A percentile compares a stretch with the other conserved stretches of the same genome.
These are phyloP conservation scores for Naganishia sp. DNA, from an alignment of 1,284 basidiomycete genomes.

Conservation along the genomic window DNA sequence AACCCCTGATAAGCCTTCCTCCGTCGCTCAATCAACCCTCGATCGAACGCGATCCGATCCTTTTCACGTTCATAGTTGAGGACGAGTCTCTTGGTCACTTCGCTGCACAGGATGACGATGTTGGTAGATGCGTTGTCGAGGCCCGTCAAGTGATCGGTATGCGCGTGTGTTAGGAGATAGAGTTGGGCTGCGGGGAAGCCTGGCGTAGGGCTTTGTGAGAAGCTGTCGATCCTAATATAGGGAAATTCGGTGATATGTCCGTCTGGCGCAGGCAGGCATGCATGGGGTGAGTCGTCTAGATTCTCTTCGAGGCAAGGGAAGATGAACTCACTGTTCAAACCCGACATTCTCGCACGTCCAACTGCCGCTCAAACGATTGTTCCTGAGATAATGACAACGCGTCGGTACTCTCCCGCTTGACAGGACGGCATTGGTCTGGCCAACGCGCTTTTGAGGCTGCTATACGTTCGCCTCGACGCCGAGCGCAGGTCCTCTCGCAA, in stretches of 20 bases:
- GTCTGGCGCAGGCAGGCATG: slow-evolving; percentile 34
- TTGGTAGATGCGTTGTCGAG: slow-evolving; percentile 41
- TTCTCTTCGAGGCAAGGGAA: background rate
- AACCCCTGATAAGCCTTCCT: slow-evolving; percentile 68
- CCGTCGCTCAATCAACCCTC: slow-evolving; percentile 61
- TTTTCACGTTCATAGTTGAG: slow-evolving; percentile 69
- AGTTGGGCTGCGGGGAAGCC: slow-evolving; percentile 60
- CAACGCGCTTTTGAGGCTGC: no score
- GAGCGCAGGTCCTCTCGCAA: no score
- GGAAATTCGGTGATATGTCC: slow-evolving; percentile 60
- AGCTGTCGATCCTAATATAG: slow-evolving; percentile 74
- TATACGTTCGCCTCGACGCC: no score
- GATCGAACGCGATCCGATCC: slow-evolving; percentile 58
- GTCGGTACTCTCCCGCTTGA: no score
- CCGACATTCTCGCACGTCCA: slow-evolving; percentile 1
- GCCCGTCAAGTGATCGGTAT: slow-evolving; percentile 67
- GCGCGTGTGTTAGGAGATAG: slow-evolving; percentile 77
- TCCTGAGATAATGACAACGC: no score
- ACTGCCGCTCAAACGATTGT: no score
- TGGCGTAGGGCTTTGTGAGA: slow-evolving; percentile 55
- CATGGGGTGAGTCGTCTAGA: background rate
- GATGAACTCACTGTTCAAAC: slow-evolving; percentile 11
- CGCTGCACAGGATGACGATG: slow-evolving; percentile 67
- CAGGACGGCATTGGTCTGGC: no score
- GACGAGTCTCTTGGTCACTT: slow-evolving; percentile 79